Conservation (phyloP, 139 green algal genomes). For the Prasinococcaceae sp. region DNA sequence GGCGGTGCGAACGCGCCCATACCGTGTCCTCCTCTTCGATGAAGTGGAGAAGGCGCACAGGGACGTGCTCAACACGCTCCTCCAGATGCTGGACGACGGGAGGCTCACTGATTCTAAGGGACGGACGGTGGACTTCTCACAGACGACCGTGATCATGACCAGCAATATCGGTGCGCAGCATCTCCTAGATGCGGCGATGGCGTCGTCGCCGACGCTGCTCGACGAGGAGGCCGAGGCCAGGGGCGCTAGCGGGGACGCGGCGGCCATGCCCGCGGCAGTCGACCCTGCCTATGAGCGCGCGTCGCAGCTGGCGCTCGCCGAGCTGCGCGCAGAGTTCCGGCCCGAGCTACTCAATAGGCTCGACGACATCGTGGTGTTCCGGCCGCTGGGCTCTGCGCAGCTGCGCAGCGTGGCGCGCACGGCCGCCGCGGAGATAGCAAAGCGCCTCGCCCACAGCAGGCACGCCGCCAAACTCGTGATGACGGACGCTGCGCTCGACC, state of each 20-base stretch:
- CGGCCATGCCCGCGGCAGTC: too few species aligned
- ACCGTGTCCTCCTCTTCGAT: conserved; percentile 60
- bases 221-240: too few species aligned
- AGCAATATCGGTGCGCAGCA: too few species aligned
- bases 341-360: conserved; percentile 64
- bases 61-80: conserved; percentile 22
- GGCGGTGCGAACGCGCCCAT: conserved; percentile 37
- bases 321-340: conserved; percentile 24
- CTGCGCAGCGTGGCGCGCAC: conserved; percentile 41
- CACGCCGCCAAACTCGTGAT: neutral
- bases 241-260: too few species aligned
- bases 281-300: too few species aligned
- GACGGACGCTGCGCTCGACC: neutral
- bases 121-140: too few species aligned
- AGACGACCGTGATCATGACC: too few species aligned
- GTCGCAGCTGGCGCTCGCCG: too few species aligned
- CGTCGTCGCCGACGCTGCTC: too few species aligned
- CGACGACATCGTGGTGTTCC: conserved; percentile 67
- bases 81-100: conserved; percentile 21
- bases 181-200: too few species aligned
- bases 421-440: neutral
- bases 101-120: conserved; percentile 16
- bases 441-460: neutral
- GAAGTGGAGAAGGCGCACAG: conserved; percentile 68
- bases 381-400: conserved; percentile 39